These are phyloP conservation scores for Vitis hybrid DNA, from an alignment of 177 flowering plant species.

Conservation along the genomic window DNA sequence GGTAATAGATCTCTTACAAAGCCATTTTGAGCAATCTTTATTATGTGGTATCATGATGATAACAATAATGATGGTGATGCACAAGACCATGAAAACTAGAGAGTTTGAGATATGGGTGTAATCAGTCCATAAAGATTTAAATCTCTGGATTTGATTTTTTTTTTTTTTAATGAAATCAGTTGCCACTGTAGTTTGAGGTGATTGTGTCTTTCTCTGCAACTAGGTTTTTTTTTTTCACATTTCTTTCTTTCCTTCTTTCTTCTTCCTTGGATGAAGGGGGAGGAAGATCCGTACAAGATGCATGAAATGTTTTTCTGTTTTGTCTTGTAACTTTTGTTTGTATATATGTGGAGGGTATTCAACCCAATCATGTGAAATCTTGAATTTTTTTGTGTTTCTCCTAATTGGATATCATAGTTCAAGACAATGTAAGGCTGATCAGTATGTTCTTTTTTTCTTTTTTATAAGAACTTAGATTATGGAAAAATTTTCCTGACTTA, in stretches of 20 bases:
- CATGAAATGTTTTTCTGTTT: not conserved
- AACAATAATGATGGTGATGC: not conserved
- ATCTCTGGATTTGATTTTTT: not conserved
- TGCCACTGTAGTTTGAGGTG: not conserved
- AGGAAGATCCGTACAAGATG: no score
- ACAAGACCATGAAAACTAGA: conserved; percentile 1
- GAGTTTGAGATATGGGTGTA: not conserved
- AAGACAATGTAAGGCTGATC: no score
- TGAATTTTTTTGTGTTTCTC: not conserved
- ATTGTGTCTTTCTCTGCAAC: not conserved
- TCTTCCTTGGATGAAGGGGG: no score
- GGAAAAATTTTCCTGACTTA: no score
- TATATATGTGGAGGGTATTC: not conserved
- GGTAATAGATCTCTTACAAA: conserved; percentile 17
- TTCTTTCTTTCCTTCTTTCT: not conserved
- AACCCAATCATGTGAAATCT: not conserved
- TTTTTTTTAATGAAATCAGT: not conserved
- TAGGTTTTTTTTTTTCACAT: not conserved
- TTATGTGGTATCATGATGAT: not conserved
- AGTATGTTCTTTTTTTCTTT: no score
- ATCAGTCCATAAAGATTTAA: not conserved
- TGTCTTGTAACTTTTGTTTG: not conserved
- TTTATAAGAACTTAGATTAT: no score
- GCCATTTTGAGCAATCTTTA: conserved; percentile 14
- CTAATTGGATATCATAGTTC: no score